Evolutionary conservation across 2,329 filamentous ascomycete species (phyloP), one percentile per base, ranked within the genome.

Genomic region (Aspergillus glaucus): DNA sequence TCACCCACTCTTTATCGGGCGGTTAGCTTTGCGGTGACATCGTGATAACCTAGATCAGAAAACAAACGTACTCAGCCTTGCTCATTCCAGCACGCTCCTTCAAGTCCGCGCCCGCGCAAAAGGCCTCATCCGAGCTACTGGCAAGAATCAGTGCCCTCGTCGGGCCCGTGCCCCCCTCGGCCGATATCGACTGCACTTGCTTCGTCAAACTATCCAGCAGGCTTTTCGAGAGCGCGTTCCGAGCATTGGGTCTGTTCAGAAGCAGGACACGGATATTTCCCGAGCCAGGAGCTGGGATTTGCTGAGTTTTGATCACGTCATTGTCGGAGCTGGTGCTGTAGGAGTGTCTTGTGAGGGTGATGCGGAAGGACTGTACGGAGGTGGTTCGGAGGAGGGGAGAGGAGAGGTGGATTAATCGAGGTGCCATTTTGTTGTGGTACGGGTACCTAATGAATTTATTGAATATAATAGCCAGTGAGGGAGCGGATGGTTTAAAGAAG

Each of bases 31-130:
- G n/a, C n/a, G 6, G 5, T 6, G 26, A 4, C 14, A 34, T 39
- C 14, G 40, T 10, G 17, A 34, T 34, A 43, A 44, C 19, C 32
- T 14, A 12, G n/a, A 42, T 22, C 24, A 44, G 15, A 50, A 17
- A 24, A 39, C n/a, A 48, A 32, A 43, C 81, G 53, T 68, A 95
- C 90, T 96, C 86, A 59, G 89, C 80, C 52, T 77, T 79, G 1
- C 81, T 85, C 70, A 96, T 93, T 3, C 78, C 80, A 50, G 80
- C 79, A 24, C 92, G 77, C 75, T 96, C 92, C 66, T 96, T 97
- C 61, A 98, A 72, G 65, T 98, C 93, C 3, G 93, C 93, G 34
- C 93, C 93, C 0, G 93, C 89, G 69, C 93, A 98, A 69, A 98
- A 98, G 60, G 84, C 86, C 21, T 81, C 77, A 59, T 96, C 88